A percentile compares a stretch with the other conserved stretches of the same genome.
These are phyloP conservation scores for Aspergillus incahuasiensis DNA, from an alignment of 495 filamentous ascomycete species.

Conservation along the genomic window DNA sequence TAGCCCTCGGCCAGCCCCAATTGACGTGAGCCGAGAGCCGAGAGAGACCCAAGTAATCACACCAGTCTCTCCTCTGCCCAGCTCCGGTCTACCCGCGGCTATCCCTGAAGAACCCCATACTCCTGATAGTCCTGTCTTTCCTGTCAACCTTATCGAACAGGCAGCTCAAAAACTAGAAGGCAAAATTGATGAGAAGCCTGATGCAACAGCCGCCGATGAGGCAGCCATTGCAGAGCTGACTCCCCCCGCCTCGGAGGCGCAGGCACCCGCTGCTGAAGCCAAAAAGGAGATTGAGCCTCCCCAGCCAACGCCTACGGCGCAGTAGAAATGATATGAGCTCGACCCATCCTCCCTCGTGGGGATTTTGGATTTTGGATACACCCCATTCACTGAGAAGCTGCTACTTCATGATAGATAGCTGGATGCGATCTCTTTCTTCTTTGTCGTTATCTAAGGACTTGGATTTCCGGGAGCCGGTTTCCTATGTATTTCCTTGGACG, in stretches of 20 bases:
- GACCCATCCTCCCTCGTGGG: neutral
- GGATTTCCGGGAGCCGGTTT: slow-evolving; percentile 1
- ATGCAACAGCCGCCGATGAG: slow-evolving; percentile 8
- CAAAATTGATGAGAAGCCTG: neutral
- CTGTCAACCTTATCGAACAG: neutral
- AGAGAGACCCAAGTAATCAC: slow-evolving; percentile 24
- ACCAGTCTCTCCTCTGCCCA: slow-evolving; percentile 33
- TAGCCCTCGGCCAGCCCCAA: slow-evolving; percentile 21
- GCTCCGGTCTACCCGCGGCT: slow-evolving; percentile 31
- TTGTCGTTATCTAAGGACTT: slow-evolving; percentile 3
- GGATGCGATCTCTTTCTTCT: slow-evolving; percentile 2
- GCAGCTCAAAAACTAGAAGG: neutral
- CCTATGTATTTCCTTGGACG: slow-evolving; percentile 11
- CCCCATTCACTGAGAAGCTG: neutral
- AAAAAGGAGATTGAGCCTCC: neutral
- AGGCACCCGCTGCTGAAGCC: neutral
- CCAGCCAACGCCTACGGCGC: neutral
- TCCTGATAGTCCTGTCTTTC: slow-evolving; percentile 23
- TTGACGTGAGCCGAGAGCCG: slow-evolving; percentile 24
- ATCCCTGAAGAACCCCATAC: slow-evolving; percentile 41
- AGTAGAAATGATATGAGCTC: neutral
- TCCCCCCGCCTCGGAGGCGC: neutral
- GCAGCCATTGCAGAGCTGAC: neutral
- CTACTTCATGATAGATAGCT: slow-evolving; percentile 1
- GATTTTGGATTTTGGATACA: neutral